Evolutionary conservation across 306 rosid species (phyloP).

Genomic region (cucumber (Cucumis sativus)): DNA sequence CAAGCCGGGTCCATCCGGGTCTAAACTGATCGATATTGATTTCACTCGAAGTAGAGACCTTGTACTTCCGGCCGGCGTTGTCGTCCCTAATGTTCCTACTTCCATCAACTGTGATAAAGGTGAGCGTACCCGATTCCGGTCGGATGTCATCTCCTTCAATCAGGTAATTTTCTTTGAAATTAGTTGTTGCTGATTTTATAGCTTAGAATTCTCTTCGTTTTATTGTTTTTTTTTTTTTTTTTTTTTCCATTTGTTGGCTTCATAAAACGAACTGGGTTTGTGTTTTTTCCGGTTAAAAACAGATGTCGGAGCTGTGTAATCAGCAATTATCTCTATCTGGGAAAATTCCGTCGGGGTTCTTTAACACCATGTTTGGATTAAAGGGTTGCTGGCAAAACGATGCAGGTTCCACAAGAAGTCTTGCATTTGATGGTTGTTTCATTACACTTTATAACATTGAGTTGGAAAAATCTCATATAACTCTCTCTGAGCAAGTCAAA

Average conservation of each 20-base stretch:
- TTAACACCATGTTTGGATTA: constrained; percentile 61
- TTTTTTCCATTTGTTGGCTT: not conserved
- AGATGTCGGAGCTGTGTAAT: constrained; percentile 88
- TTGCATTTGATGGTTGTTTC: constrained; percentile 75
- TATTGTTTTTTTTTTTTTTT: too few species aligned
- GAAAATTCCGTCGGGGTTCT: constrained; percentile 73
- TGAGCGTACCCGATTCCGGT: constrained; percentile 63
- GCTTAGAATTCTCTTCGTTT: not conserved
- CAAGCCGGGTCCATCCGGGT: constrained; percentile 22
- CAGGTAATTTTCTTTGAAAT: constrained; percentile 22
- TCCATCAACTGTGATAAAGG: constrained; percentile 84
- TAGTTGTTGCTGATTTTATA: not conserved
- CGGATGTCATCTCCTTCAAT: constrained; percentile 58
- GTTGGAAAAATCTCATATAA: constrained; percentile 41
- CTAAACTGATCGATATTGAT: constrained; percentile 44
- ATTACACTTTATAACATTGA: constrained; percentile 57
- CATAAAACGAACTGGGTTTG: not conserved
- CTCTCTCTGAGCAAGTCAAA: constrained; percentile 45
- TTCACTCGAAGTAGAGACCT: constrained; percentile 37
- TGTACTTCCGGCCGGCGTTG: constrained; percentile 48
- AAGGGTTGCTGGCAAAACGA: constrained; percentile 63
- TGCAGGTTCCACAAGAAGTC: constrained; percentile 45
- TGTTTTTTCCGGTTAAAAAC: constrained; percentile 7
- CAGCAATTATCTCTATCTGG: constrained; percentile 46
- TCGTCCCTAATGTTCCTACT: constrained; percentile 34